phyloP scores from a whole-genome alignment of 2,329 filamentous ascomycete species.

The Teratosphaeriaceae sp. region DNA sequence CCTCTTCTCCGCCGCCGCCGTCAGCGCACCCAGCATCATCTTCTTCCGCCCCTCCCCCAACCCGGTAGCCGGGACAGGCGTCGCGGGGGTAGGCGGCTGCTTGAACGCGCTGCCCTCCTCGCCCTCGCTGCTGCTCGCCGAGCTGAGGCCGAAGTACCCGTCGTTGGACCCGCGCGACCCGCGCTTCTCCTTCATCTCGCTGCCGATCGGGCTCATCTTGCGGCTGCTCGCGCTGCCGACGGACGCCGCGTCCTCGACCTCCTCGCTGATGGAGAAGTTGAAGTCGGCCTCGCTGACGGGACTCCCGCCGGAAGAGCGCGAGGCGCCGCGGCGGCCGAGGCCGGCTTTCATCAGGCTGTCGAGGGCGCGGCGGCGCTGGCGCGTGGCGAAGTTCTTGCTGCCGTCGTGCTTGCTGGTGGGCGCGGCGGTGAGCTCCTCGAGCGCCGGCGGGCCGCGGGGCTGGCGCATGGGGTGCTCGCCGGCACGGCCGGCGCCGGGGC shows the following conservation, averaged over 20 bases:
- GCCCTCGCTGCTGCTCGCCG: slow-evolving; percentile 66
- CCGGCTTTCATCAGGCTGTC: slow-evolving; percentile 88
- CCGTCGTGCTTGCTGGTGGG: slow-evolving; percentile 91
- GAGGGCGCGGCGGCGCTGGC: slow-evolving; percentile 85
- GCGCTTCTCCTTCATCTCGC: slow-evolving; percentile 33
- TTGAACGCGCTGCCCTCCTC: slow-evolving; percentile 28
- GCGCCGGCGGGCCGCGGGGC: slow-evolving; percentile 80
- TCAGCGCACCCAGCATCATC: slow-evolving; percentile 80
- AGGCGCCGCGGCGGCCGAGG: slow-evolving; percentile 67
- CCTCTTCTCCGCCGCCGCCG: slow-evolving; percentile 80
- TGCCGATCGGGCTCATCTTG: slow-evolving; percentile 33
- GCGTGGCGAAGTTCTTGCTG: slow-evolving; percentile 93
- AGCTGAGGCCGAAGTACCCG: slow-evolving; percentile 45
- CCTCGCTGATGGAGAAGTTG: slow-evolving; percentile 59
- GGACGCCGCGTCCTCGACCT: slow-evolving; percentile 59
- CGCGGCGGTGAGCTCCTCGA: slow-evolving; percentile 84
- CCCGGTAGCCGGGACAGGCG: slow-evolving; percentile 74
- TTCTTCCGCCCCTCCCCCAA: slow-evolving; percentile 66
- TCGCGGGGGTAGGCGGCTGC: slow-evolving; percentile 37
- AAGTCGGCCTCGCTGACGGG: slow-evolving; percentile 77
- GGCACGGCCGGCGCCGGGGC: slow-evolving; percentile 84
- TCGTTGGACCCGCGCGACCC: slow-evolving; percentile 28
- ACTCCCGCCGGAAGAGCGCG: slow-evolving; percentile 57
- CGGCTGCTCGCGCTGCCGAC: slow-evolving; percentile 33
- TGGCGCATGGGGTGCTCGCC: slow-evolving; percentile 93